Percentiles rank a stretch among this genome's conserved stretches.
Conservation (phyloP, 208 protist species). For the Acanthamoeba sp. region DNA sequence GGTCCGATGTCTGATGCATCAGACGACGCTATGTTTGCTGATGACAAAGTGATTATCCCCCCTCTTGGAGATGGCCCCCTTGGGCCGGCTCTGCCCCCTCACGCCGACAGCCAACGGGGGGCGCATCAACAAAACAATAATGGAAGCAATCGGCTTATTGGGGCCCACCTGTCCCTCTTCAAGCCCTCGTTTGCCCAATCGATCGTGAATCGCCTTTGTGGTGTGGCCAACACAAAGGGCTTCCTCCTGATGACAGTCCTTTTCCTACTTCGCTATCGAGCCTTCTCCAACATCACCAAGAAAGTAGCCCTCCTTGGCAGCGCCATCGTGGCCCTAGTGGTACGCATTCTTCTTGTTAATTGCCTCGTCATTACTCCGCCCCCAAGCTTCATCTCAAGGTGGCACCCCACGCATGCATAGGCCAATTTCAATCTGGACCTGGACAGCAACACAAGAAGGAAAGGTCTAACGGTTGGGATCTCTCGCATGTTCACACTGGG, state of each 20-base stretch:
- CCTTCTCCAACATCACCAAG: conserved; percentile 61
- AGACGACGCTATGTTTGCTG: too few species aligned
- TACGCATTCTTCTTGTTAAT: conserved; percentile 30
- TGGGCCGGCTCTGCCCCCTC: too few species aligned
- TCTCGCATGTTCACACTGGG: conserved; percentile 29
- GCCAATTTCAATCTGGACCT: conserved; percentile 56
- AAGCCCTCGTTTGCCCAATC: not conserved
- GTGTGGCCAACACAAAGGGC: conserved; percentile 50
- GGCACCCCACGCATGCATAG: not conserved
- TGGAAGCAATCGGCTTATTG: too few species aligned
- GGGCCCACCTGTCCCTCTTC: not conserved
- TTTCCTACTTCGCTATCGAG: conserved; percentile 34
- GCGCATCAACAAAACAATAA: too few species aligned
- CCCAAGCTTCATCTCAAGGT: not conserved
- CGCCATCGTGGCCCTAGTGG: not conserved
- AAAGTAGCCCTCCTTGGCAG: not conserved
- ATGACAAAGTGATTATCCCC: too few species aligned
- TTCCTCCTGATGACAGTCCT: conserved; percentile 54
- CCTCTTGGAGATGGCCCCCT: too few species aligned
- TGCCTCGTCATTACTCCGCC: too few species aligned
- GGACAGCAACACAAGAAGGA: not conserved
- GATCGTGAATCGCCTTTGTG: not conserved
- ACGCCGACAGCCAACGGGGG: too few species aligned
- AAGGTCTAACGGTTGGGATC: not conserved
- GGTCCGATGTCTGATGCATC: too few species aligned